Base-by-base conservation (phyloP, 495 filamentous ascomycete species). In the Xylaria intraflava region DNA sequence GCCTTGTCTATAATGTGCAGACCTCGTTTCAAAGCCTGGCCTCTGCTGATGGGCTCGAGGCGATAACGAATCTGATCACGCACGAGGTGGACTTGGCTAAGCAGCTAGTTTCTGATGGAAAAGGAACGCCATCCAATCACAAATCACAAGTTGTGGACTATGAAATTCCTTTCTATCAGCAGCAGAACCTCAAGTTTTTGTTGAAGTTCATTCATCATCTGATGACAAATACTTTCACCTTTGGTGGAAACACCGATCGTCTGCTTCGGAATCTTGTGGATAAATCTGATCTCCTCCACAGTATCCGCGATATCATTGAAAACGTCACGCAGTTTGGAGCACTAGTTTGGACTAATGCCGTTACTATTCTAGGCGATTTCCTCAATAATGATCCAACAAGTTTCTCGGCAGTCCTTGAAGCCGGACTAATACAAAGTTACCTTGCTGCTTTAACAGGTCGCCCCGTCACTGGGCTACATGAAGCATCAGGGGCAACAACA, bases 371-470 rank as follows among this genome's bases (percentile, higher is more conserved):
- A 24, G 92, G 87, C 68, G 92, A 85, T 62, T 97, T 97, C 73
- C 95, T 99, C 53, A 94, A 99, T 69, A 96, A 97, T 64, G 94
- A 99, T 61, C 94, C 94, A 2, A 97, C 94, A 4, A 99, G 94
- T 62, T 97, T 96, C 64, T 83, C 87, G 24, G 89, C 95, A 16
- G 90, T 99, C 58, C 87, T 87, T 16, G 94, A 99, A 72, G 90
- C 94, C 42, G 93, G 93, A 26, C 75, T 97, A 46, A 89, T 90
- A 54, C 84, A 85, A 64, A 87, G 81, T 49, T 82, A 96, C 40
- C 77, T 99, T 20, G 82, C 89, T 61, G 79, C 89, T 14, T 78
- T 96, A 26, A 90, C 87, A n/a, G 75, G 83, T 3, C 72, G 71
- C 50, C 62, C 72, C 2, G 72, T 83, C 10, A 57, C 65, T 16